A percentile compares a stretch with the other conserved stretches of the same genome.
These are phyloP conservation scores for Curvularia hawaiiensis DNA, from an alignment of 2,329 filamentous ascomycete genomes.

Conservation along the genomic window DNA sequence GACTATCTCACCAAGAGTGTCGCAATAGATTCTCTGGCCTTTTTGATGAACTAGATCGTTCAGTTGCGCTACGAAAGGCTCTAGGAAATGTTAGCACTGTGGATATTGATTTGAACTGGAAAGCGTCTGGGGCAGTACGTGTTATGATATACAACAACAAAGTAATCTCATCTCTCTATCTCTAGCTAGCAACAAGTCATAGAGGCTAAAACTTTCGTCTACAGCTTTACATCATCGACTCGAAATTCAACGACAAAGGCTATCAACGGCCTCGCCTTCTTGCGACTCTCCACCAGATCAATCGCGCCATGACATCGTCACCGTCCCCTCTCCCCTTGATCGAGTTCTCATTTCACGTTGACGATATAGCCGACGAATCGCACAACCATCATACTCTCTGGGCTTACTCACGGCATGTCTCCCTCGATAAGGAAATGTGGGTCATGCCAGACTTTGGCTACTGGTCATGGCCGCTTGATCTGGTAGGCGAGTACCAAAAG, in stretches of 20 bases:
- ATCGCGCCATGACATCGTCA: slow-evolving; percentile 46
- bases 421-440: slow-evolving; percentile 22
- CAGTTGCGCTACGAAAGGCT: slow-evolving; percentile 15
- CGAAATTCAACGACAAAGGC: slow-evolving; percentile 23
- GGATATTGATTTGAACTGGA: slow-evolving; percentile 32
- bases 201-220: not conserved
- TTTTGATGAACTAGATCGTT: slow-evolving; percentile 32
- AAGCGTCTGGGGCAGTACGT: slow-evolving; percentile 23
- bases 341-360: slow-evolving; percentile 58
- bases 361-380: slow-evolving; percentile 18
- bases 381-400: slow-evolving; percentile 21
- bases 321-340: slow-evolving; percentile 57
- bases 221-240: slow-evolving; percentile 44
- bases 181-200: not conserved
- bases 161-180: slow-evolving; percentile 12
- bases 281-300: slow-evolving; percentile 60
- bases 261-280: slow-evolving; percentile 35
- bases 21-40: slow-evolving; percentile 27
- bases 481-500: slow-evolving; percentile 23
- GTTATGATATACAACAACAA: slow-evolving; percentile 40
- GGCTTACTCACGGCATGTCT: slow-evolving; percentile 20
- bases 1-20: slow-evolving; percentile 21
- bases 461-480: slow-evolving; percentile 26
- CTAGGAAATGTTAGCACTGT: slow-evolving; percentile 20
- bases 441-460: slow-evolving; percentile 35